Percentiles rank a stretch among this genome's conserved stretches.
phyloP scores from a whole-genome alignment of 2,329 filamentous ascomycete genomes.

The Ciborinia camelliae region DNA sequence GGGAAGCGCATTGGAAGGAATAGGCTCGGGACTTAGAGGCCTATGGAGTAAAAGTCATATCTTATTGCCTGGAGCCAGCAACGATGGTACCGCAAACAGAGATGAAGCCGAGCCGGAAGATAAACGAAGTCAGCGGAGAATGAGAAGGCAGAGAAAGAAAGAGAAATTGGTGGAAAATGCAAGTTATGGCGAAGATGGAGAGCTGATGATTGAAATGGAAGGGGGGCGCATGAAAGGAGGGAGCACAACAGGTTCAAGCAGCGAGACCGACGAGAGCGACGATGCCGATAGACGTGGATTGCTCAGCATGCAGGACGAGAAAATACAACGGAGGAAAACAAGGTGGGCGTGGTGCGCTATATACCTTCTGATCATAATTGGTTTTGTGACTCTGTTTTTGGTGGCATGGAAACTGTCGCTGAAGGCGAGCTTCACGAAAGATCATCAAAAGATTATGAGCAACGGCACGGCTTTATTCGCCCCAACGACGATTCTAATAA shows the following conservation, averaged over 20 bases:
- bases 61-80: constrained; percentile 36
- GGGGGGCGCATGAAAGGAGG: constrained; percentile 69
- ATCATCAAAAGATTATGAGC: constrained; percentile 46
- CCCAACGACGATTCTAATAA: constrained; percentile 90
- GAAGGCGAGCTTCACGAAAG: constrained; percentile 40
- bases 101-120: constrained; percentile 1
- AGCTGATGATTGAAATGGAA: constrained; percentile 84
- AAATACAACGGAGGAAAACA: constrained; percentile 48
- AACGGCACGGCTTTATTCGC: constrained; percentile 90
- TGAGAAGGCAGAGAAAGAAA: constrained; percentile 48
- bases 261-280: constrained; percentile 58
- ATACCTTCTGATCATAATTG: constrained; percentile 49
- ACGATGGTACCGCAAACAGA: not conserved
- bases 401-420: constrained; percentile 58
- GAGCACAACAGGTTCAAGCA: constrained; percentile 60
- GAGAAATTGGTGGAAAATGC: constrained; percentile 52
- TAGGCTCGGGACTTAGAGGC: constrained; percentile 42
- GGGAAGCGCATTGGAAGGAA: constrained; percentile 30
- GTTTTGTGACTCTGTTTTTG: constrained; percentile 54
- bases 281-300: constrained; percentile 54
- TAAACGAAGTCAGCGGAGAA: constrained; percentile 49
- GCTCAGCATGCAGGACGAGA: constrained; percentile 44
- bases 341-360: constrained; percentile 56
- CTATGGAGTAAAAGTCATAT: constrained; percentile 35
- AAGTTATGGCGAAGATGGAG: constrained; percentile 63